Base-by-base conservation (phyloP, 192 early-diverging fungal species). In the Coemansia sp. region DNA sequence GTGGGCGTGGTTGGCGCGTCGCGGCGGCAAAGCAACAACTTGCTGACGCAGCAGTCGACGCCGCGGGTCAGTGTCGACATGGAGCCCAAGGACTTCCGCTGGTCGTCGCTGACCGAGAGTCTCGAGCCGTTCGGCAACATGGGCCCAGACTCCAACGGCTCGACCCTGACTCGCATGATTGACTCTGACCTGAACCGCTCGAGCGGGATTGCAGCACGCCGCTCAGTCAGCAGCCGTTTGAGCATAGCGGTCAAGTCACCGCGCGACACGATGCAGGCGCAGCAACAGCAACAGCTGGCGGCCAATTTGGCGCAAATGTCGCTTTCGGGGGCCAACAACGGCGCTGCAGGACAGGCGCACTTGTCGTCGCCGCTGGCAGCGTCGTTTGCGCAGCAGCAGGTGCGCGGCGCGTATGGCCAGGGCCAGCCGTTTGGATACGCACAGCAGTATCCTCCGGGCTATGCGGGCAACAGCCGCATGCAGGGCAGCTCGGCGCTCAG, bases 61-160 rank as follows among this genome's bases (percentile, higher is more conserved):
- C 73, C 73, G 60, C 73, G 74, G 17, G 74, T 49, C 7, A 77
- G 74, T 53, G 62, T 77, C 2, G 74, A 77, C 53, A 68, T 77
- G 74, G 74, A 77, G 74, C 74, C 74, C 53, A 77, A 71, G 58
- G 74, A 77, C 54, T 77, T 77, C 47, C 68, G 74, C 42, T 77
- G 74, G 74, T 77, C 74, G 21, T 77, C 74, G 54, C 42, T 77
- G 60, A 77, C 74, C 40, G 74, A 77, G 24, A 71, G 61, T 47
- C 62, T 71, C 17, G 74, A 77, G 66, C 74, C 74, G 15, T 66
- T 71, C 10, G 74, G 65, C 9, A 71, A 67, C 65, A 66, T 77
- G 15, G 68, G 68, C 3, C 17, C 67, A 3, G 74, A 77, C 17
- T 60, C 65, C 44, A 64, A 64, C 53, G 54, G 68, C 3, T 64